Percentiles rank a stretch among this genome's conserved stretches.
These are phyloP conservation scores for Triticum dicoccoides DNA, from an alignment of 176 grass and related monocot genomes.

Conservation along the genomic window DNA sequence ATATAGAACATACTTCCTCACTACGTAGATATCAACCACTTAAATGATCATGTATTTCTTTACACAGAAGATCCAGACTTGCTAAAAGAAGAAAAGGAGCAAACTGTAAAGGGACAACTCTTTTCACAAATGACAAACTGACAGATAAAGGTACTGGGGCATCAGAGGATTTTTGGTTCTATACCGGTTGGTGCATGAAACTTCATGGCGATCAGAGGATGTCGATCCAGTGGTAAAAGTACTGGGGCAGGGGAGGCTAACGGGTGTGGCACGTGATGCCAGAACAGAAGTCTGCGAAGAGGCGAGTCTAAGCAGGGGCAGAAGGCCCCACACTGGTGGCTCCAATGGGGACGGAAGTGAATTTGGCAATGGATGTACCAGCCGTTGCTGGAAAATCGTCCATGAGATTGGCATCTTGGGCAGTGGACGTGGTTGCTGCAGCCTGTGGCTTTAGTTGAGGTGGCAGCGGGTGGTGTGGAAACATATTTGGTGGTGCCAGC, in stretches of 20 bases:
- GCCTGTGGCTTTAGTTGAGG: background rate
- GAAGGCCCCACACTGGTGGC: background rate
- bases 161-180: background rate
- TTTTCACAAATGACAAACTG: background rate
- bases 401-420: constrained; percentile 2
- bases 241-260: background rate
- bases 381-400: background rate
- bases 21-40: background rate
- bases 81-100: background rate
- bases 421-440: background rate
- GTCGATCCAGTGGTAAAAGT: background rate
- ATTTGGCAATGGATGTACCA: background rate
- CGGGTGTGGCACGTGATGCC: background rate
- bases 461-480: background rate
- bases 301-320: background rate
- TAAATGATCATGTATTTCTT: background rate
- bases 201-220: background rate
- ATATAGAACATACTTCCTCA: background rate
- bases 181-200: background rate
- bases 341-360: background rate
- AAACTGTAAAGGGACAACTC: background rate
- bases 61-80: background rate
- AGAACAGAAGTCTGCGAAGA: background rate
- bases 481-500: background rate
- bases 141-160: too few species aligned